Base-by-base conservation (phyloP, 768 basidiomycete species). In the Pholiota conissans region DNA sequence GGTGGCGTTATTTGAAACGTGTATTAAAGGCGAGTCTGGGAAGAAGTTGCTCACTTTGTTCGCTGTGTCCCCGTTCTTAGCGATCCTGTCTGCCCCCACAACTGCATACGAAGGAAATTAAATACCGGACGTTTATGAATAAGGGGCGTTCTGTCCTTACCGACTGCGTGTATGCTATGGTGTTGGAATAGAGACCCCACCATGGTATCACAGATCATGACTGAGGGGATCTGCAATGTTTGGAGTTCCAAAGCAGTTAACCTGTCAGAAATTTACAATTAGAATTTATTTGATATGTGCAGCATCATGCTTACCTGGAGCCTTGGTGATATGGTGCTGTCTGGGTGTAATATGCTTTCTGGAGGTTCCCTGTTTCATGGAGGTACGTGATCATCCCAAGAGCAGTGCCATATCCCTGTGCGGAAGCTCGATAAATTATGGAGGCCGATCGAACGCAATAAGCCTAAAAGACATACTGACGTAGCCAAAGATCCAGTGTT, bases 151-250 rank as follows among this genome's bases (percentile, higher is more conserved):
- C 54, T 47, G 50, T 56, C 52, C 85, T 63, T 60, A 91, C 90
- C 85, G 54, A 95, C 85, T 26, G 87, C 91, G 65, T 94, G 90
- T 52, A 95, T 91, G 20, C 80, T 72, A 67, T 91, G 81, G 68
- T 94, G 85, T 67, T 95, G 93, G 77, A 98, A 92, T 51, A 98
- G 74, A 0, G 93, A 95, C 8, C 96, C 96, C 16, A 98, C 92
- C 91, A 97, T 97, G 32, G 93, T 96, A 68, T 98, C 96, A 67
- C 95, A 96, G 48, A 98, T 88, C 93, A 98, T 96, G 4, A 89
- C 86, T 3, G 91, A 90, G 0, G 93, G 90, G 13, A 95, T 89
- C 32, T 84, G 76, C 45, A 98, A 82, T 3, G 88, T 89, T 62
- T 91, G 85, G 24, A 98, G 82, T 66, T 98, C 96, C 52, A 95